Evolutionary conservation across 176 grass and related monocot species (phyloP), one percentile per base, ranked within the genome.

Genomic region (Musa beccarii): DNA sequence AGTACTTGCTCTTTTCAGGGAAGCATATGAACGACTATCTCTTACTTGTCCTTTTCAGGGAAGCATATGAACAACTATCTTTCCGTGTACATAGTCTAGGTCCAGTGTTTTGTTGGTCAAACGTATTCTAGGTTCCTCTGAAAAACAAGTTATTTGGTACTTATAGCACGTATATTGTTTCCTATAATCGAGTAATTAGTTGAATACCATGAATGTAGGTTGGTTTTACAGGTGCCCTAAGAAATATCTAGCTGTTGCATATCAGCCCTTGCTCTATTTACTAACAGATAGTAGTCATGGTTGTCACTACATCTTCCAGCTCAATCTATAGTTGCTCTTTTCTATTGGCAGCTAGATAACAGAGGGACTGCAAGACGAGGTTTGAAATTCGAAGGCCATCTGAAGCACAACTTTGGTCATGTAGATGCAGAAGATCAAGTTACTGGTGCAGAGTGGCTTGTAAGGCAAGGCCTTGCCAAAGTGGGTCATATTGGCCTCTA

Each of bases 381-480:
- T 49, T 79, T 99, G 71, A 80, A 86, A 20, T 99, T 99, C 73
- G 96, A 99, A 85, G 86, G 90, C 17, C 91, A 94, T 20, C 80
- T 99, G 29, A 99, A 99, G 76, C 80, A 86, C 65, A 99, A 79
- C 51, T 89, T 99, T 29, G 96, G 96, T 8, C 81, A 79, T 12
- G 55, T 93, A 19, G 96, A 99, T 73, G 88, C 90, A 16, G 91
- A 99, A 49, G 96, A 99, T 84, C 96, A 99, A 71, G 70, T 99
- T 54, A 73, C 74, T 9, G 96, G 96, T n/a, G 89, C 89, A 12
- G 89, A 99, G 66, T 99, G 96, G 96, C 84, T 99, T 69, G 82
- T 95, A 80, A 84, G 79, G 11, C 79, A 92, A 76, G 96, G 96
- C 23, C 84, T 99, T n/a, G 91, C 96, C 49, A 86, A 87, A 81